phyloP scores from a whole-genome alignment of 2,329 filamentous ascomycete species.

The Xylariaceae sp. region DNA sequence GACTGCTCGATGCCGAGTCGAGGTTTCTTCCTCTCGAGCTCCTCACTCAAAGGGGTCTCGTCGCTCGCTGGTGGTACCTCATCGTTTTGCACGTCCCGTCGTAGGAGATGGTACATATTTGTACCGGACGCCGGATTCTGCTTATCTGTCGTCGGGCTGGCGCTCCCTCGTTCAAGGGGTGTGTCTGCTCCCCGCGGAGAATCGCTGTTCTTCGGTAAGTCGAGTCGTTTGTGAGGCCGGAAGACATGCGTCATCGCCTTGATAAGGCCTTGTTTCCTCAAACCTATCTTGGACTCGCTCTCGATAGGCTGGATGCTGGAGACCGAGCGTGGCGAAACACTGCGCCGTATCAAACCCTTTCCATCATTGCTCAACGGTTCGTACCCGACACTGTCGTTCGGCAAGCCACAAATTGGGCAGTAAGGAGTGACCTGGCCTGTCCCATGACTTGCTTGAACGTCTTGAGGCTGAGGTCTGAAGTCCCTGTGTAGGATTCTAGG shows the following conservation, averaged over 20 bases:
- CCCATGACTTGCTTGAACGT: background rate
- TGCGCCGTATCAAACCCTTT: constrained; percentile 12
- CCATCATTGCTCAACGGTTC: constrained; percentile 10
- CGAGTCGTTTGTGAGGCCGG: background rate
- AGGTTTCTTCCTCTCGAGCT: constrained; percentile 7
- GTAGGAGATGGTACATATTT: constrained; percentile 14
- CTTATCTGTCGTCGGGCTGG: background rate
- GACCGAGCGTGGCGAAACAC: constrained; percentile 4
- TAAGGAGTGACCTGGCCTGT: background rate
- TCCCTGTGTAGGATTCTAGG: background rate
- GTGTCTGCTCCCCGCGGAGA: background rate
- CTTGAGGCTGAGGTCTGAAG: background rate
- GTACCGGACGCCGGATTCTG: background rate
- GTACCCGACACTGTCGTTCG: constrained; percentile 14
- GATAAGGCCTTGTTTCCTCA: constrained; percentile 5
- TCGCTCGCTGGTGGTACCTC: no score
- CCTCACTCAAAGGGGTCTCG: constrained; percentile 1
- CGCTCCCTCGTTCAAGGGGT: background rate
- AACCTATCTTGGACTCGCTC: background rate
- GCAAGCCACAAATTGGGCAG: constrained; percentile 17
- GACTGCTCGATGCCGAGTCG: constrained; percentile 6
- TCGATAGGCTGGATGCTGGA: background rate
- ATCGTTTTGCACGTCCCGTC: background rate
- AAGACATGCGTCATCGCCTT: constrained; percentile 5
- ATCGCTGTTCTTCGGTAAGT: background rate